Conservation (phyloP, 75 land plant genomes). For the Pinus tabuliformis region DNA sequence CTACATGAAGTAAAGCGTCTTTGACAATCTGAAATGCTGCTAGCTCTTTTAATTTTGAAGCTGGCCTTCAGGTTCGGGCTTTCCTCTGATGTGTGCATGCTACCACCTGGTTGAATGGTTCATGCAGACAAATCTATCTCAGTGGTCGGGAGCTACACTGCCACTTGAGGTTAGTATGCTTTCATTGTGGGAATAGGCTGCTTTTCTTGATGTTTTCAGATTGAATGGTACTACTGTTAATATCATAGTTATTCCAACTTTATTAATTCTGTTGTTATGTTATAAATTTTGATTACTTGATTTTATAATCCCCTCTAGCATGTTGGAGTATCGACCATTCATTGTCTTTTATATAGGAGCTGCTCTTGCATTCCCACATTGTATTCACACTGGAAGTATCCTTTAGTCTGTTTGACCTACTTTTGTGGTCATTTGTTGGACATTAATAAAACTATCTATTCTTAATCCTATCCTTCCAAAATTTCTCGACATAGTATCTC, state of each 20-base stretch:
- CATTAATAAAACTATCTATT: no score
- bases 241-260: not conserved
- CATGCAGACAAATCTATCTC: slow-evolving; percentile 95
- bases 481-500: not conserved
- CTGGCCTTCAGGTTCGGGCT: slow-evolving; percentile 17
- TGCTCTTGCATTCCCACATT: no score
- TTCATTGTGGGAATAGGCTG: not conserved
- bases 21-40: not conserved
- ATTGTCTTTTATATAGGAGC: not conserved
- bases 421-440: no score
- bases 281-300: not conserved
- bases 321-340: not conserved
- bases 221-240: not conserved
- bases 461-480: not conserved
- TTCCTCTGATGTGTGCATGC: slow-evolving; percentile 16
- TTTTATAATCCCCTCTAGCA: not conserved
- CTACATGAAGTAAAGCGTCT: not conserved
- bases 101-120: slow-evolving; percentile 19
- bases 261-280: not conserved
- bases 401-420: no score
- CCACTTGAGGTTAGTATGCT: slow-evolving; percentile 81
- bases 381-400: no score
- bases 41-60: slow-evolving; percentile 14
- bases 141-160: slow-evolving; percentile 98
- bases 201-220: not conserved